Conservation (phyloP, 73 alveolate species). For the Uronychia setigera region DNA sequence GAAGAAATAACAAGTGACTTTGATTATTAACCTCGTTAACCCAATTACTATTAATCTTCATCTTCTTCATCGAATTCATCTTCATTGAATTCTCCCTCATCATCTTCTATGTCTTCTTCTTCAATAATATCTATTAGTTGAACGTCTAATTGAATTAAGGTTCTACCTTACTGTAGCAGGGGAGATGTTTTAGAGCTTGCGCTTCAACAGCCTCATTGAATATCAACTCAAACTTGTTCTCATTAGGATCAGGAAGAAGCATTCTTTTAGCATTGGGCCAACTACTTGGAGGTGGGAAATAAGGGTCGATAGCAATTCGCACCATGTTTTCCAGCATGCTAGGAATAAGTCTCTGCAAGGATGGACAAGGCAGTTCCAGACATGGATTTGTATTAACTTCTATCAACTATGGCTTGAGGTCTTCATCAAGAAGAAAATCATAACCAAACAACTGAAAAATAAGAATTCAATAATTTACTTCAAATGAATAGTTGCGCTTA, state of each 20-base stretch:
- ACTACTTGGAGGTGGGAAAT: constrained; percentile 42
- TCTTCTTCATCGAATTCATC: constrained; percentile 35
- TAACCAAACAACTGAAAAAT: constrained; percentile 23
- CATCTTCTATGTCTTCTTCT: constrained; percentile 56
- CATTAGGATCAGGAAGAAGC: constrained; percentile 27
- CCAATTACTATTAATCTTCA: neutral
- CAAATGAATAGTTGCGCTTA: constrained; percentile 24
- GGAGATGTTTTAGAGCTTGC: constrained; percentile 38
- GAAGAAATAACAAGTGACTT: constrained; percentile 41
- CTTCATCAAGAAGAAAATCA: constrained; percentile 69
- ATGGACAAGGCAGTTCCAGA: constrained; percentile 38
- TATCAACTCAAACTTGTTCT: constrained; percentile 12
- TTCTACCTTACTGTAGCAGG: constrained; percentile 24
- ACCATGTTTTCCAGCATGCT: constrained; percentile 16
- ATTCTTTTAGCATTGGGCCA: constrained; percentile 32
- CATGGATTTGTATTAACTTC: constrained; percentile 90
- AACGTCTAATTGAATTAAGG: constrained; percentile 4
- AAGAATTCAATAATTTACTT: neutral
- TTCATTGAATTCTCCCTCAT: constrained; percentile 29
- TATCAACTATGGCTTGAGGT: constrained; percentile 82
- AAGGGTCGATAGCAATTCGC: constrained; percentile 21
- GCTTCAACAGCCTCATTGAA: constrained; percentile 59
- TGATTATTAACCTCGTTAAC: constrained; percentile 28
- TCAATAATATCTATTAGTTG: constrained; percentile 41
- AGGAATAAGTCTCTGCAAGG: constrained; percentile 18